Base-by-base conservation (phyloP, 805 yeast species). In the Kodamaea restingae region DNA sequence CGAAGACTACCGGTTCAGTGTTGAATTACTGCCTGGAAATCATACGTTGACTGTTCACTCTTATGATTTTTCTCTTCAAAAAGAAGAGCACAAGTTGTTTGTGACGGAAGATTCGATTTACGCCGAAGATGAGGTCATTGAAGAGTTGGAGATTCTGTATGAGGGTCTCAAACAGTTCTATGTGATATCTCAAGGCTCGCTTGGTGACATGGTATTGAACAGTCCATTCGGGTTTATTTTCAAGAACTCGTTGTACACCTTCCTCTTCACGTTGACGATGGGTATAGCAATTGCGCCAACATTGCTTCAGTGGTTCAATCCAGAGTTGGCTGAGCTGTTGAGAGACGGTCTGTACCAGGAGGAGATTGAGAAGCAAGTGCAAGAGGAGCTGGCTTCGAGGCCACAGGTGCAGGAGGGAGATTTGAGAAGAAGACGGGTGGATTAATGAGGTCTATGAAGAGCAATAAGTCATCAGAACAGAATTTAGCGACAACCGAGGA, bases 161-260 rank as follows among this genome's bases (percentile, higher is more conserved):
- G 35, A 35, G 9, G 56, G 45, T 15, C 36, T 43, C 22, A 61
- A 64, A 36, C 55, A 59, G 41, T 68, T 58, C 46, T 68, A 68
- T 44, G 68, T 65, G 43, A 42, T 39, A 15, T 46, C 63, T 4
- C 56, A 43, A 39, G 58, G 64, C 11, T 55, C 62, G 11, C 33
- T 68, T 15, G 30, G 42, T 1, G 65, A 57, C 30, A 53, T 67
- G 61, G 28, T 68, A 7, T 44, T 61, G 59, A 55, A 52, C 41
- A 60, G 71, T 48, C 74, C 74, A 3, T 52, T 69, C 27, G 74
- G 74, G 6, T 55, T 60, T 42, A 63, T 69, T 10, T 67, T 69
- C 49, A 55, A 51, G 35, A 69, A 59, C 49, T 52, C 43, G 21
- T 28, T 52, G n/a, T 67, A 63, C 49, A 63, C 72, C 6, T 47